These are phyloP conservation scores for Nakazawaea anatomiae DNA, from an alignment of 805 yeast species.

Conservation along the genomic window DNA sequence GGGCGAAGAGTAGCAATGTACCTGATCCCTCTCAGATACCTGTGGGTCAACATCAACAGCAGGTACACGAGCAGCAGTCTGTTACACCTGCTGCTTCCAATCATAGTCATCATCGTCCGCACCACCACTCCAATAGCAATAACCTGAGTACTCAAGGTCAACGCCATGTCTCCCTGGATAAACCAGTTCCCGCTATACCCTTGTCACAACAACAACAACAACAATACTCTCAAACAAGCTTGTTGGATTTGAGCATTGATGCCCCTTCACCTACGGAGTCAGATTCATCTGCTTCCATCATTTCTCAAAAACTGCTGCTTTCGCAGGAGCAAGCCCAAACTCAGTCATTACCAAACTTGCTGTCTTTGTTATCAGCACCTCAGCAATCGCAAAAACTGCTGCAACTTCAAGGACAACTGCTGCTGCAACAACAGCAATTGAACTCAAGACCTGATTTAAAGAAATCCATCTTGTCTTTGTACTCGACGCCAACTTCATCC, in stretches of 20 bases:
- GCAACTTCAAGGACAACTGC: constrained; percentile 14
- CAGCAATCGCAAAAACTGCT: neutral
- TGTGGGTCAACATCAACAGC: neutral
- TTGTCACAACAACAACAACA: constrained; percentile 12
- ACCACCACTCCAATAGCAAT: no score
- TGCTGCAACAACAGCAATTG: constrained; percentile 12
- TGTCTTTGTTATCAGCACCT: constrained; percentile 7
- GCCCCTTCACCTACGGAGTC: constrained; percentile 13
- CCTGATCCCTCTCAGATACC: constrained; percentile 53
- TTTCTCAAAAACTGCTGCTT: constrained; percentile 1
- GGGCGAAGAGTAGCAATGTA: constrained; percentile 55
- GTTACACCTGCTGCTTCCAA: neutral
- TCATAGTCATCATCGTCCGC: neutral
- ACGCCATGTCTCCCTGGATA: constrained; percentile 1
- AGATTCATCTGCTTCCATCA: constrained; percentile 12
- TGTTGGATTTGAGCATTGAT: constrained; percentile 26
- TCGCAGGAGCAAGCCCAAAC: no score
- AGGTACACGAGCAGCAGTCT: neutral
- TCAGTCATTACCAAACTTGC: constrained; percentile 9
- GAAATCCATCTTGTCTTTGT: constrained; percentile 84
- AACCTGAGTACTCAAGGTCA: no score
- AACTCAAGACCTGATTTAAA: constrained; percentile 75
- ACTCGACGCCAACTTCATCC: constrained; percentile 54
- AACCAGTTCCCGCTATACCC: constrained; percentile 11
- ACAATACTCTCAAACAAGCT: no score